Evolutionary conservation across 768 basidiomycete species (phyloP).

Genomic region (Suillus brevipes): DNA sequence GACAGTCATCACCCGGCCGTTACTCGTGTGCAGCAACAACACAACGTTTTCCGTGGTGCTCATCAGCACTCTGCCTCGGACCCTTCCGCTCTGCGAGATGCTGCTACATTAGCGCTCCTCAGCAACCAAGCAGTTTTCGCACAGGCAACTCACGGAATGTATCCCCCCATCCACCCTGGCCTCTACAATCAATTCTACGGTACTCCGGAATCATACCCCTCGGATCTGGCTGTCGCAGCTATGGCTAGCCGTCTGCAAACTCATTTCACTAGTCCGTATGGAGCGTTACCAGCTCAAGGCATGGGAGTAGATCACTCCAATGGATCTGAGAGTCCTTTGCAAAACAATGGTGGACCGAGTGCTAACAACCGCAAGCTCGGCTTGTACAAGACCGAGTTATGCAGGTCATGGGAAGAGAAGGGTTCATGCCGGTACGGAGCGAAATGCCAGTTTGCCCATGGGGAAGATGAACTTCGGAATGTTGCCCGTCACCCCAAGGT

Average conservation of each 20-base stretch:
- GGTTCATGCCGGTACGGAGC: slow-evolving; percentile 81
- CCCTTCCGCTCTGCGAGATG: slow-evolving; percentile 74
- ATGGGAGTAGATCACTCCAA: slow-evolving; percentile 43
- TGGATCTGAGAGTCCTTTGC: slow-evolving; percentile 20
- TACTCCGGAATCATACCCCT: slow-evolving; percentile 55
- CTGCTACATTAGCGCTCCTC: slow-evolving; percentile 63
- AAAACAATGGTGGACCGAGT: slow-evolving; percentile 65
- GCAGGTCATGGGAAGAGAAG: slow-evolving; percentile 92
- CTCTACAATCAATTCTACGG: slow-evolving; percentile 75
- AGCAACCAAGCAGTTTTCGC: slow-evolving; percentile 52
- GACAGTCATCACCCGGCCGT: slow-evolving; percentile 66
- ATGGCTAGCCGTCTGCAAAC: slow-evolving; percentile 64
- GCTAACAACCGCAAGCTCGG: slow-evolving; percentile 91
- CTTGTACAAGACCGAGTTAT: slow-evolving; percentile 88
- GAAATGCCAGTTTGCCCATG: slow-evolving; percentile 94
- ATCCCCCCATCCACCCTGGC: slow-evolving; percentile 56
- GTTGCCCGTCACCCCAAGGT: slow-evolving; percentile 92
- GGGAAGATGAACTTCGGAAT: slow-evolving; percentile 81
- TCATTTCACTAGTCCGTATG: slow-evolving; percentile 56
- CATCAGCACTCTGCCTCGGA: slow-evolving; percentile 87
- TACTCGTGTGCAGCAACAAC: slow-evolving; percentile 77
- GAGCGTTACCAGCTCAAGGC: slow-evolving; percentile 44
- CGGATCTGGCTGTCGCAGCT: slow-evolving; percentile 53
- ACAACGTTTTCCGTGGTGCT: slow-evolving; percentile 66
- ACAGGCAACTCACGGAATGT: slow-evolving; percentile 50